Percentiles rank a stretch among this genome's conserved stretches.
These are phyloP conservation scores for Pulveroboletus sp. DNA, from an alignment of 768 basidiomycete species.

Conservation along the genomic window DNA sequence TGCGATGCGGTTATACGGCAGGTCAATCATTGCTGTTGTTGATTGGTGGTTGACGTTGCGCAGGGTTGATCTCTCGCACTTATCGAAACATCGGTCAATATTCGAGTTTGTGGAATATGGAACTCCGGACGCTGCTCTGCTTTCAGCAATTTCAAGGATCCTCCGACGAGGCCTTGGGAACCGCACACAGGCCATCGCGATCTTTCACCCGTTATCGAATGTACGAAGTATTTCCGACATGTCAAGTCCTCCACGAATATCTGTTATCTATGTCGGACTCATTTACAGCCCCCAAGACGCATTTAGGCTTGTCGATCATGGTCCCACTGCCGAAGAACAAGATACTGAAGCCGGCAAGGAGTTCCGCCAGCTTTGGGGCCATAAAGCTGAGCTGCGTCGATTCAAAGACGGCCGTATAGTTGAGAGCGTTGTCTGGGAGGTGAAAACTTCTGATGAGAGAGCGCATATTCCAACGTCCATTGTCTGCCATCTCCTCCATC, in stretches of 20 bases:
- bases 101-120: conserved; percentile 49
- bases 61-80: conserved; percentile 46
- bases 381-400: conserved; percentile 84
- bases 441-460: conserved; percentile 74
- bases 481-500: conserved; percentile 64
- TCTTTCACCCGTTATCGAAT: conserved; percentile 50
- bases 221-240: conserved; percentile 49
- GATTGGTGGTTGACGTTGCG: background rate
- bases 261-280: conserved; percentile 65
- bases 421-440: conserved; percentile 97
- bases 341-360: conserved; percentile 45
- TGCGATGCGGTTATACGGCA: conserved; percentile 74
- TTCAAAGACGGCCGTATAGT: conserved; percentile 94
- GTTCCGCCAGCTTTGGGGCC: conserved; percentile 88
- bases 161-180: conserved; percentile 68
- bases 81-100: conserved; percentile 39
- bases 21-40: conserved; percentile 16
- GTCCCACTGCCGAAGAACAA: conserved; percentile 68
- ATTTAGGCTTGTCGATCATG: conserved; percentile 86
- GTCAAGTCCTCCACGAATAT: conserved; percentile 45
- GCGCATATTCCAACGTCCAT: conserved; percentile 72
- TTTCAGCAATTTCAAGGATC: conserved; percentile 46
- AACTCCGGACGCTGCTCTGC: conserved; percentile 50
- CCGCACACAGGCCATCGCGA: conserved; percentile 59
- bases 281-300: conserved; percentile 69